Percentiles rank a stretch among this genome's conserved stretches.
Conservation (phyloP, 2,329 filamentous ascomycete species). For the Phaeoacremonium minimum region DNA sequence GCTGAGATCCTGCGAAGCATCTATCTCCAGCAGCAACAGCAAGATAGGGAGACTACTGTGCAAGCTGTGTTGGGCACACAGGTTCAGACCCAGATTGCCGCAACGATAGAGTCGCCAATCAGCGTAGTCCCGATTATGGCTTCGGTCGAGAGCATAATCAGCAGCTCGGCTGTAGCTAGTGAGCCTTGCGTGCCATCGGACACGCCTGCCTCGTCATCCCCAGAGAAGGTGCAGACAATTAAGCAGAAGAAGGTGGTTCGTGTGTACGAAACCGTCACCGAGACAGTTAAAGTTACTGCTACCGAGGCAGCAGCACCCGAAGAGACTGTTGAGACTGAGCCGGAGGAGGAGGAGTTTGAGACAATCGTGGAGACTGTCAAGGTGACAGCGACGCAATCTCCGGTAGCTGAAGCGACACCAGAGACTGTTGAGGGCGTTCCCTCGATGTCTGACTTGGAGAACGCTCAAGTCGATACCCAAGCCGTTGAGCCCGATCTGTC, state of each 20-base stretch:
- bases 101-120: neutral
- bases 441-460: too few species aligned
- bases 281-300: constrained; percentile 18
- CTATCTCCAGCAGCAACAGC: constrained; percentile 6
- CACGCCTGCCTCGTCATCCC: constrained; percentile 1
- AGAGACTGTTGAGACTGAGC: constrained; percentile 15
- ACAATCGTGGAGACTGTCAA: constrained; percentile 12
- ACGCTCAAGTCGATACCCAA: too few species aligned
- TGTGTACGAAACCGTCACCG: constrained; percentile 18
- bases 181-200: neutral
- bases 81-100: neutral
- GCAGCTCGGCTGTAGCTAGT: neutral
- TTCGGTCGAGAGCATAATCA: neutral
- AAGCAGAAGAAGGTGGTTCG: constrained; percentile 17
- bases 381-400: constrained; percentile 13
- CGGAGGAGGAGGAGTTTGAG: neutral
- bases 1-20: constrained; percentile 2
- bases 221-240: constrained; percentile 8
- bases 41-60: constrained; percentile 6
- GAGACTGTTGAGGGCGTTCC: too few species aligned
- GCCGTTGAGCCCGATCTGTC: too few species aligned
- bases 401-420: too few species aligned
- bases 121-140: neutral
- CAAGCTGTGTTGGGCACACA: neutral
- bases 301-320: constrained; percentile 11